A percentile compares a stretch with the other conserved stretches of the same genome.
phyloP scores from a whole-genome alignment of 352 stramenopile species.

The Phytophthora cactorum region DNA sequence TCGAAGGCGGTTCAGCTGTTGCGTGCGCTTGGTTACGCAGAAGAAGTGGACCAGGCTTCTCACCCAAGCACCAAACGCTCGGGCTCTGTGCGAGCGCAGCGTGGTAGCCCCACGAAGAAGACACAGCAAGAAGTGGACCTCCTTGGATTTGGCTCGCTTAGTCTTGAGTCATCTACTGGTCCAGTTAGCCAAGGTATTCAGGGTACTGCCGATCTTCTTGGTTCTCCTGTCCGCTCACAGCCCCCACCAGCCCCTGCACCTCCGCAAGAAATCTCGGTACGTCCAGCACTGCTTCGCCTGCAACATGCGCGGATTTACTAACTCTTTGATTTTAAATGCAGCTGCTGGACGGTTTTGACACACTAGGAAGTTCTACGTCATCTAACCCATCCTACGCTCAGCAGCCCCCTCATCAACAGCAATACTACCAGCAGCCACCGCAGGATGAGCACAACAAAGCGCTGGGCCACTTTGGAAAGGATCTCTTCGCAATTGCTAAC shows the following conservation, averaged over 20 bases:
- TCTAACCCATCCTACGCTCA: conserved; percentile 45
- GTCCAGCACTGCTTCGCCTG: conserved; percentile 27
- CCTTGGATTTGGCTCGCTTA: conserved; percentile 70
- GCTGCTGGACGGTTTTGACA: conserved; percentile 64
- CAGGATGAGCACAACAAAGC: conserved; percentile 70
- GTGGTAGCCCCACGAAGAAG: conserved; percentile 25
- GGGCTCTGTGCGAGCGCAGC: conserved; percentile 18
- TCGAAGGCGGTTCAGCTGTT: conserved; percentile 80
- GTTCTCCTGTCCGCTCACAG: conserved; percentile 29
- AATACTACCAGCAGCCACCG: conserved; percentile 39
- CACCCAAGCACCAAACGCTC: conserved; percentile 16
- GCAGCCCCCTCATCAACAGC: conserved; percentile 37
- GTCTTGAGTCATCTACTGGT: conserved; percentile 43
- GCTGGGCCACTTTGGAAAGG: conserved; percentile 84
- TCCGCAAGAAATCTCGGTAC: conserved; percentile 66
- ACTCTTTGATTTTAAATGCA: conserved; percentile 5
- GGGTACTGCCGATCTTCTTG: conserved; percentile 30
- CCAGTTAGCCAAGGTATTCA: conserved; percentile 16
- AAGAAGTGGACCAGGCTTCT: conserved; percentile 40
- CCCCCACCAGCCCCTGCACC: conserved; percentile 26
- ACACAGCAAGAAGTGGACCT: conserved; percentile 76
- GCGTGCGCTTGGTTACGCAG: conserved; percentile 64
- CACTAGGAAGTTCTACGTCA: conserved; percentile 40
- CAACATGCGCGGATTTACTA: conserved; percentile 5
- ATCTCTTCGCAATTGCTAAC: conserved; percentile 87